phyloP scores from a whole-genome alignment of 805 yeast genomes.

The Naumovozyma dairenensis region DNA sequence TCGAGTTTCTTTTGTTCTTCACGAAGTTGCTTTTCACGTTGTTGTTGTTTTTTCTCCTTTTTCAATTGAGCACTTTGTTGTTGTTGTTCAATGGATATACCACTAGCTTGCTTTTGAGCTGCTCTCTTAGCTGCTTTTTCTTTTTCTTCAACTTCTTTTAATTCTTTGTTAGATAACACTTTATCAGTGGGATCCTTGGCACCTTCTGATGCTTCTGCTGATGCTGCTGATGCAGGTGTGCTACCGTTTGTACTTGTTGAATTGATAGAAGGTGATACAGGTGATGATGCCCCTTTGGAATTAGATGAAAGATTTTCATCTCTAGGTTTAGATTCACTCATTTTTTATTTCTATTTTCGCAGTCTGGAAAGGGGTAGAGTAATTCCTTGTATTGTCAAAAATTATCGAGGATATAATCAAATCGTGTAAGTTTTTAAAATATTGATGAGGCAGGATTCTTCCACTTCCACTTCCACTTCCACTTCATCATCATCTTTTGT shows the following conservation, averaged over 20 bases:
- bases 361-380: neutral
- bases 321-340: neutral
- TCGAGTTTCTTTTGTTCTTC: slow-evolving; percentile 44
- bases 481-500: too few species aligned
- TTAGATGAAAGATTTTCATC: neutral
- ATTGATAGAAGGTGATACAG: neutral
- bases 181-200: slow-evolving; percentile 14
- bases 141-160: slow-evolving; percentile 78
- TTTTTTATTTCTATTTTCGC: neutral
- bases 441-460: neutral
- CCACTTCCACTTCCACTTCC: neutral
- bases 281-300: neutral
- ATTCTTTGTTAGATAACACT: slow-evolving; percentile 58
- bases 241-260: neutral
- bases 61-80: slow-evolving; percentile 33
- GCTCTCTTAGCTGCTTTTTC: slow-evolving; percentile 92
- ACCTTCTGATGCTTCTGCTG: slow-evolving; percentile 1
- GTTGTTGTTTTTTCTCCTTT: slow-evolving; percentile 34
- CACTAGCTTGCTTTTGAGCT: slow-evolving; percentile 66
- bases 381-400: neutral
- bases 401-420: neutral
- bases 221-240: neutral
- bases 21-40: slow-evolving; percentile 38
- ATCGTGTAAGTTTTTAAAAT: neutral
- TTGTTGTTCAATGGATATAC: slow-evolving; percentile 37